Conservation (phyloP, 1,284 basidiomycete species). For the Ustilago nuda region DNA sequence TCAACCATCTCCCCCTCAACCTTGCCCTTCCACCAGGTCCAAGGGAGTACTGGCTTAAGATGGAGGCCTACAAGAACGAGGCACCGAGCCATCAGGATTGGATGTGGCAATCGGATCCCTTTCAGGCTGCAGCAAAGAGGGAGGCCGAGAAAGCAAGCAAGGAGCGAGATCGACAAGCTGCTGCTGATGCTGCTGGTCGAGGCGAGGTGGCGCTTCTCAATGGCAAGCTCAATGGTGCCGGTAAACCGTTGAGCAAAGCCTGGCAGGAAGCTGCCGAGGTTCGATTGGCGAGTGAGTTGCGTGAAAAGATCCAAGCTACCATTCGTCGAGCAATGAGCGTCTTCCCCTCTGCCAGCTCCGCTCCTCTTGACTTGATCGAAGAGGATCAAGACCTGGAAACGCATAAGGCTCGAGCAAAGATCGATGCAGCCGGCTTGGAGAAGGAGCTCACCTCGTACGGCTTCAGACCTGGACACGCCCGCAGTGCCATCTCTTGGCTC, state of each 20-base stretch:
- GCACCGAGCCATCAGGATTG: slow-evolving; percentile 59
- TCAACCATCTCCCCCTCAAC: slow-evolving; percentile 61
- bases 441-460: slow-evolving; percentile 60
- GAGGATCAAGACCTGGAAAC: slow-evolving; percentile 26
- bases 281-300: slow-evolving; percentile 80
- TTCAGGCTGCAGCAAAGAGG: slow-evolving; percentile 62
- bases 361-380: slow-evolving; percentile 44
- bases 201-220: slow-evolving; percentile 36
- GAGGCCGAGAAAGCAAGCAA: slow-evolving; percentile 59
- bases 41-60: slow-evolving; percentile 66
- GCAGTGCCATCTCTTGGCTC: slow-evolving; percentile 60
- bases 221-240: slow-evolving; percentile 41
- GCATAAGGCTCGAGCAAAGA: slow-evolving; percentile 8
- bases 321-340: slow-evolving; percentile 78
- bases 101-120: slow-evolving; percentile 67
- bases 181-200: slow-evolving; percentile 33
- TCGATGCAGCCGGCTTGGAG: slow-evolving; percentile 49
- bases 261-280: slow-evolving; percentile 83
- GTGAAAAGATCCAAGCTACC: slow-evolving; percentile 83
- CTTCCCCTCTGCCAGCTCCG: slow-evolving; percentile 45
- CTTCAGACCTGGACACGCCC: slow-evolving; percentile 63
- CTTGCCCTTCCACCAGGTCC: slow-evolving; percentile 66
- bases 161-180: slow-evolving; percentile 46
- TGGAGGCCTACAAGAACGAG: slow-evolving; percentile 62
- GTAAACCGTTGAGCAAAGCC: slow-evolving; percentile 70